Evolutionary conservation across 163 green algal species (phyloP).

Genomic region (Scenedesmus sp.): DNA sequence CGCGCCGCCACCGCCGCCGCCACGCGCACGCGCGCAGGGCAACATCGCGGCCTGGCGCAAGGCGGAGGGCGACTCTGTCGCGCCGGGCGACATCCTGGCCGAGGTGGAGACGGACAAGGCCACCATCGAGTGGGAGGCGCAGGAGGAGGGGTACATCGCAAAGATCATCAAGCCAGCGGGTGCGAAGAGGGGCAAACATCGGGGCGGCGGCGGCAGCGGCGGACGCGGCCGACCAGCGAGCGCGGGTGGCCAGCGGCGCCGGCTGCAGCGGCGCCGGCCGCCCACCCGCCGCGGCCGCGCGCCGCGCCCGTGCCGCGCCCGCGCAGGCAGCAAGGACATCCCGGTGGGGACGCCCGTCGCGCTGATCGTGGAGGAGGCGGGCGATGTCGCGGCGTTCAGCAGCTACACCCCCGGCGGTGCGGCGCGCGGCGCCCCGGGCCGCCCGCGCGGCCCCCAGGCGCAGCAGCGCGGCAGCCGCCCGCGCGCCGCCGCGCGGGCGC

Average conservation of each 20-base stretch:
- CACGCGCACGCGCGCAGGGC: too few species aligned
- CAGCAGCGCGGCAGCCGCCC: constrained; percentile 10
- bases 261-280: too few species aligned
- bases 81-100: constrained; percentile 81
- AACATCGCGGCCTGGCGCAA: constrained; percentile 88
- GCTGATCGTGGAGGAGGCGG: constrained; percentile 89
- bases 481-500: background rate
- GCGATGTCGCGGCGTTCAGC: constrained; percentile 62
- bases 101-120: constrained; percentile 95
- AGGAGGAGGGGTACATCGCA: constrained; percentile 85
- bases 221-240: too few species aligned
- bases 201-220: background rate
- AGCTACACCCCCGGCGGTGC: constrained; percentile 48
- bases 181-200: background rate
- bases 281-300: too few species aligned
- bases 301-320: too few species aligned
- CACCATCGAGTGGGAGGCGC: constrained; percentile 90
- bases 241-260: too few species aligned
- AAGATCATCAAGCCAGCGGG: constrained; percentile 72
- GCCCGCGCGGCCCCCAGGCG: background rate
- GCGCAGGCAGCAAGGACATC: constrained; percentile 75
- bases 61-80: constrained; percentile 78
- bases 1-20: too few species aligned
- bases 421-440: background rate
- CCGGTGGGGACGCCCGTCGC: constrained; percentile 80